Conservation (phyloP, 257 asterid species). For the Striga asiatica region DNA sequence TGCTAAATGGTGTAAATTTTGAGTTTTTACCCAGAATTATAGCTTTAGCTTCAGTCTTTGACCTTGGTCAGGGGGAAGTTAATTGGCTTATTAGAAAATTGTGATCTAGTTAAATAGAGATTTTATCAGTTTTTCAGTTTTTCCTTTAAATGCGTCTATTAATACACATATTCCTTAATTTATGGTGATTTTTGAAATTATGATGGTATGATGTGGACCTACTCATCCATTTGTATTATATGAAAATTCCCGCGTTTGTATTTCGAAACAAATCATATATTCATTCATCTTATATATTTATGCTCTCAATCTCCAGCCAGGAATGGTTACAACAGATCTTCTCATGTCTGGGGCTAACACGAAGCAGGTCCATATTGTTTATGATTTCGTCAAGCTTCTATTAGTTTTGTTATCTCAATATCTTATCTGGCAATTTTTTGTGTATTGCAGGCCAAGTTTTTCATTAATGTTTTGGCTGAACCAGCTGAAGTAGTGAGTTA, state of each 20-base stretch:
- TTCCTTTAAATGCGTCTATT: not conserved
- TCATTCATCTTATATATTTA: not conserved
- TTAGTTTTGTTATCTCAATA: not conserved
- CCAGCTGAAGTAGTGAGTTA: conserved; percentile 79
- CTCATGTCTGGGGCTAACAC: conserved; percentile 93
- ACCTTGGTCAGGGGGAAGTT: not conserved
- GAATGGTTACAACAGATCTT: conserved; percentile 98
- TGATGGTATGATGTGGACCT: not conserved
- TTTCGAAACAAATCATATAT: not conserved
- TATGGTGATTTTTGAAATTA: not conserved
- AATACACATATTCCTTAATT: too few species aligned
- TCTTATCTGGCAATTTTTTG: not conserved
- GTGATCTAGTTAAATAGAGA: not conserved
- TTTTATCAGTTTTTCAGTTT: not conserved
- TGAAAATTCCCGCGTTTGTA: not conserved
- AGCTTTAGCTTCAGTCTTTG: not conserved
- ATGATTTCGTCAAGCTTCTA: not conserved
- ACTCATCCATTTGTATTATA: not conserved
- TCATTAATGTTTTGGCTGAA: conserved; percentile 93
- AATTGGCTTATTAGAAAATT: not conserved
- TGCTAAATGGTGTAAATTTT: too few species aligned
- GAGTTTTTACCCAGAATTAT: too few species aligned
- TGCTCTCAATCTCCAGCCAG: conserved; percentile 45
- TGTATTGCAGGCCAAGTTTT: conserved; percentile 78
- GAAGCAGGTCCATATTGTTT: conserved; percentile 50